Evolutionary conservation across 2,329 filamentous ascomycete species (phyloP), one percentile per base, ranked within the genome.

Genomic region (Arachnopeziza araneosa): DNA sequence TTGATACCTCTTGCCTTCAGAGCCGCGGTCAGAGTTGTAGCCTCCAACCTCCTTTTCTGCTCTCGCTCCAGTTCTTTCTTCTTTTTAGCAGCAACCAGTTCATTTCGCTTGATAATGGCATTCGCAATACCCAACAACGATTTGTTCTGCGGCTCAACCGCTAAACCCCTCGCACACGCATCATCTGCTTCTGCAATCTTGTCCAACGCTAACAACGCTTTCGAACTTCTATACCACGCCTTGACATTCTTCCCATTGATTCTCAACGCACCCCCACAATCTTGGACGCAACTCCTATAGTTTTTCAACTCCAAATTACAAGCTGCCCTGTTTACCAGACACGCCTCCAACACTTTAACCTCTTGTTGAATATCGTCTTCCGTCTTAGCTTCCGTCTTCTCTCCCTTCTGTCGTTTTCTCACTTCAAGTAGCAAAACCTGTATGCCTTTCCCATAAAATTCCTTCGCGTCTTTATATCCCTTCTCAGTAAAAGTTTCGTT

Each of bases 381-480:
- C 66, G 84, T 80, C 44, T 56, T 44, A 24, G 82, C 75, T 19
- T 67, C 64, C 49, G 67, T 66, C 12, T 63, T 65, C 2, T 83
- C 80, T 62, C 60, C 74, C 59, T 75, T 71, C 59, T 76, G 75
- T 24, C 83, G 78, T 65, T 82, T 82, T 59, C 76, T 74, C 71
- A 90, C 83, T 73, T 89, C 87, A 6, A 78, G 78, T 12, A 81
- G 79, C 21, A 97, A 76, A 7, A 96, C 83, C 12, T 84, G 78
- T 56, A 97, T 80, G n/a, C 88, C 93, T 77, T 96, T 95, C 30
- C 83, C 84, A 74, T 99, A 99, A 74, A 93, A 97, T 74, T 96
- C 92, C 71, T 89, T 88, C 3, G 93, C 95, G 74, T 98, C 92
- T 24, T 75, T 79, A 85, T 89, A 96, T 54, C 84, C 80, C 74